A percentile compares a stretch with the other conserved stretches of the same genome.
phyloP scores from a whole-genome alignment of 2,329 filamentous ascomycete species.

The Talaromyces marneffei region DNA sequence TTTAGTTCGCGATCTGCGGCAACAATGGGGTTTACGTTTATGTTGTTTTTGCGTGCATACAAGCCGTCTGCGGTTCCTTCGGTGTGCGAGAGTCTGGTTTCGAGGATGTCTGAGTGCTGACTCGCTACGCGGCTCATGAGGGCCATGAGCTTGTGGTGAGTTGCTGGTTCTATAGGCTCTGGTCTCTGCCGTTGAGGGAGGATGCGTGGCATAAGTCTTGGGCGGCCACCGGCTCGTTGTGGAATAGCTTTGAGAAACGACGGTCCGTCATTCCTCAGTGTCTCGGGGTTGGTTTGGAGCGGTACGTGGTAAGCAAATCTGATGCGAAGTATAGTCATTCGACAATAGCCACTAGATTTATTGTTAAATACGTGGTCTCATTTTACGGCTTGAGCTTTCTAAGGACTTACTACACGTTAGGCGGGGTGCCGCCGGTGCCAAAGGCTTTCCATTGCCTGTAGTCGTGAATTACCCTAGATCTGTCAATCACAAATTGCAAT shows the following conservation, averaged over 20 bases:
- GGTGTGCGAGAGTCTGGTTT: neutral
- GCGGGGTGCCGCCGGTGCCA: conserved; percentile 10
- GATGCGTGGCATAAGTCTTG: conserved; percentile 12
- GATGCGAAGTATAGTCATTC: conserved; percentile 9
- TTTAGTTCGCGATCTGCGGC: neutral
- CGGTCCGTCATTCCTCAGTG: conserved; percentile 4
- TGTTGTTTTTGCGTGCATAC: conserved; percentile 6
- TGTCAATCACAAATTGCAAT: neutral
- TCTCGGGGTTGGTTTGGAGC: conserved; percentile 3
- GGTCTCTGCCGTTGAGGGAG: conserved; percentile 9
- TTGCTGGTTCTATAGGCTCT: conserved; percentile 5
- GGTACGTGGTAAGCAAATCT: conserved; percentile 11
- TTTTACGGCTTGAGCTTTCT: neutral
- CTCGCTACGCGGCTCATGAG: conserved; percentile 1
- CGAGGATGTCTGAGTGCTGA: conserved; percentile 3
- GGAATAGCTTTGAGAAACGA: conserved; percentile 3
- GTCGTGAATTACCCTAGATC: conserved; percentile 7
- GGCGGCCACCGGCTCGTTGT: conserved; percentile 1
- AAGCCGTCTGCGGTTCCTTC: conserved; percentile 9
- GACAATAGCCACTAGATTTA: conserved; percentile 9
- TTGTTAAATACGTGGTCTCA: neutral
- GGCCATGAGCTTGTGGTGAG: neutral
- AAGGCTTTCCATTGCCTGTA: conserved; percentile 11
- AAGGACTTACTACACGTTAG: conserved; percentile 9
- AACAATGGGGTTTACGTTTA: conserved; percentile 1